phyloP scores from a whole-genome alignment of 2,329 filamentous ascomycete genomes.

The Botrytis deweyae region DNA sequence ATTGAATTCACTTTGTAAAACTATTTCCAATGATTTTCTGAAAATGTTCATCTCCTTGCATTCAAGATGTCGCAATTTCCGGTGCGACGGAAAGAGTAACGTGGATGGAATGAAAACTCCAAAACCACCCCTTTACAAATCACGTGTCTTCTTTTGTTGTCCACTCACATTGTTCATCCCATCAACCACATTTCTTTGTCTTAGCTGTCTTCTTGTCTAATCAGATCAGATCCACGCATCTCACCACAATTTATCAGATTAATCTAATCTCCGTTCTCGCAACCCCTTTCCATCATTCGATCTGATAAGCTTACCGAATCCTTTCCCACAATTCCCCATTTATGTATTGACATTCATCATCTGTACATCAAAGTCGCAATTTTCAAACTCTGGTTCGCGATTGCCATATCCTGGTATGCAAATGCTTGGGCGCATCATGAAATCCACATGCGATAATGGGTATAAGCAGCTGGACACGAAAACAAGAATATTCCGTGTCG shows the following conservation, averaged over 20 bases:
- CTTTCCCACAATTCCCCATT: neutral
- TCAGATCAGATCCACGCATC: neutral
- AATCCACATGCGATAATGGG: neutral
- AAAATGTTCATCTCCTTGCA: fast-evolving
- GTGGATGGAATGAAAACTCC: neutral
- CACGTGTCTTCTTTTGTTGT: neutral
- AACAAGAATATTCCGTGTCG: neutral
- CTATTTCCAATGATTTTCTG: neutral
- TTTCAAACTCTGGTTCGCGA: neutral
- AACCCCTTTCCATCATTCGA: neutral
- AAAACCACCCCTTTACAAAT: neutral
- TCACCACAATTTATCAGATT: neutral
- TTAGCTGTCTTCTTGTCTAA: neutral
- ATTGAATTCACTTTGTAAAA: neutral
- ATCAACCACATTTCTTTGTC: neutral
- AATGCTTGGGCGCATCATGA: neutral
- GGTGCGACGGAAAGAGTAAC: neutral
- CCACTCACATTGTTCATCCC: neutral
- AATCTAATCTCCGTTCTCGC: neutral
- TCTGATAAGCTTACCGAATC: neutral
- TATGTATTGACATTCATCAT: neutral
- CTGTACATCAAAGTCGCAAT: neutral
- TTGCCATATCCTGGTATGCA: neutral
- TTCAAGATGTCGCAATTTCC: neutral
- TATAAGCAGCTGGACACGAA: neutral